Percentiles rank a stretch among this genome's conserved stretches.
Evolutionary conservation across 805 yeast genomes (phyloP).

Genomic region (Ogataea zsoltii): DNA sequence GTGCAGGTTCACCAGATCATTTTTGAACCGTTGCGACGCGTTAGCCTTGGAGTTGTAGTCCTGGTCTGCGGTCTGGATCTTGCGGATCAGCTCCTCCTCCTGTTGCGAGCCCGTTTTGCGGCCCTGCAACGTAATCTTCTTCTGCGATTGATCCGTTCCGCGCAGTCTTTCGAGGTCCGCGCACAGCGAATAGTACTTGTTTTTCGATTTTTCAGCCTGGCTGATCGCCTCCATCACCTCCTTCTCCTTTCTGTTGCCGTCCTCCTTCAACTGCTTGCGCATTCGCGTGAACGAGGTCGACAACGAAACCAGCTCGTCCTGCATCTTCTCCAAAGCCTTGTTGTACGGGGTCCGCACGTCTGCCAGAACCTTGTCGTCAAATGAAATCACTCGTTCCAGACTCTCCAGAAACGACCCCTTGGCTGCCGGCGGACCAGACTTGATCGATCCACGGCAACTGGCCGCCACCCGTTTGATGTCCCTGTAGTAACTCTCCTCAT

Average conservation of each 20-base stretch:
- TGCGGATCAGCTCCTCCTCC: constrained; percentile 83
- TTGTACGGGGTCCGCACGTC: constrained; percentile 76
- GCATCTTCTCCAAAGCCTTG: constrained; percentile 78
- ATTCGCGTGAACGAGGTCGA: constrained; percentile 67
- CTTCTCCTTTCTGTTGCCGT: constrained; percentile 77
- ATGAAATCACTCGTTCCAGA: constrained; percentile 67
- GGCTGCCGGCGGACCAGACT: constrained; percentile 40
- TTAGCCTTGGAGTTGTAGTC: constrained; percentile 82
- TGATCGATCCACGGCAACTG: constrained; percentile 36
- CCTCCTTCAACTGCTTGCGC: constrained; percentile 80
- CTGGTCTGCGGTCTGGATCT: constrained; percentile 80
- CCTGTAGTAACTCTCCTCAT: constrained; percentile 75
- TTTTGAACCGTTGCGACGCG: constrained; percentile 69
- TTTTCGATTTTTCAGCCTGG: constrained; percentile 85
- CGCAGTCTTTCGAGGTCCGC: constrained; percentile 83
- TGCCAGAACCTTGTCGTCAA: constrained; percentile 70
- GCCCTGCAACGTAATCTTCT: constrained; percentile 77
- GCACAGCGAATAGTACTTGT: constrained; percentile 74
- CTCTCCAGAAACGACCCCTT: constrained; percentile 57
- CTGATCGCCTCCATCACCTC: constrained; percentile 80
- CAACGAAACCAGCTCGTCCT: constrained; percentile 77
- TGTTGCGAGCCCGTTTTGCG: constrained; percentile 80
- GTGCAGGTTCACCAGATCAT: constrained; percentile 66
- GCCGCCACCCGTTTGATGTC: constrained; percentile 73
- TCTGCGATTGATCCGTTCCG: constrained; percentile 76